Conservation (phyloP, 768 basidiomycete genomes). For the Aureoboletus auriporus region DNA sequence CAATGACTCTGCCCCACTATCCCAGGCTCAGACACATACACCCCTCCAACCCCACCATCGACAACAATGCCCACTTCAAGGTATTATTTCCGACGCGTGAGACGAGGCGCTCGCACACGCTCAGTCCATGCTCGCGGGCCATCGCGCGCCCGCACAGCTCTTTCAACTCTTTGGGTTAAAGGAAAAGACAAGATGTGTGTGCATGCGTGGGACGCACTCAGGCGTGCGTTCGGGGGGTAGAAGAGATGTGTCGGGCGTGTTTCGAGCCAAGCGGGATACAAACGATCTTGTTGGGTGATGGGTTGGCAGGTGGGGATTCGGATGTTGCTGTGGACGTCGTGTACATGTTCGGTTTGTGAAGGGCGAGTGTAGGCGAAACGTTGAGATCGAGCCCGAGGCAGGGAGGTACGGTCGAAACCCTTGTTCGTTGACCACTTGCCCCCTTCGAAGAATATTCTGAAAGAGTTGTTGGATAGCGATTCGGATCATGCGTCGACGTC, state of each 20-base stretch:
- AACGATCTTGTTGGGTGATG: constrained; percentile 71
- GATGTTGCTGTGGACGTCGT: constrained; percentile 44
- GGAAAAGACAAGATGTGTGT: too few relatives aligned
- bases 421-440: constrained; percentile 3
- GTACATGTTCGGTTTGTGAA: constrained; percentile 61
- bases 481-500: constrained; percentile 5
- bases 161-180: constrained; percentile 44
- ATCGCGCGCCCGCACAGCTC: constrained; percentile 55
- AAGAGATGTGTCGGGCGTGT: constrained; percentile 51
- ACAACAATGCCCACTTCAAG: constrained; percentile 75
- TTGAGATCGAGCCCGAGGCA: constrained; percentile 67
- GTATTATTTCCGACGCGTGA: constrained; percentile 60
- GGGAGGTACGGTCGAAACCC: constrained; percentile 45
- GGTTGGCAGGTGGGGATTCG: constrained; percentile 48
- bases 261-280: constrained; percentile 59
- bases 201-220: constrained; percentile 70
- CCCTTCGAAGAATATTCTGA: constrained; percentile 9
- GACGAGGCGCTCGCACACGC: constrained; percentile 46
- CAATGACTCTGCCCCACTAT: constrained; percentile 14
- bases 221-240: constrained; percentile 46
- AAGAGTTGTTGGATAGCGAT: constrained; percentile 20
- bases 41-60: constrained; percentile 52
- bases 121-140: constrained; percentile 52
- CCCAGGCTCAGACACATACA: constrained; percentile 14
- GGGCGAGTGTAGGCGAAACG: constrained; percentile 54